Base-by-base conservation (phyloP, 2,329 filamentous ascomycete genomes). In the Exophiala viscosa region DNA sequence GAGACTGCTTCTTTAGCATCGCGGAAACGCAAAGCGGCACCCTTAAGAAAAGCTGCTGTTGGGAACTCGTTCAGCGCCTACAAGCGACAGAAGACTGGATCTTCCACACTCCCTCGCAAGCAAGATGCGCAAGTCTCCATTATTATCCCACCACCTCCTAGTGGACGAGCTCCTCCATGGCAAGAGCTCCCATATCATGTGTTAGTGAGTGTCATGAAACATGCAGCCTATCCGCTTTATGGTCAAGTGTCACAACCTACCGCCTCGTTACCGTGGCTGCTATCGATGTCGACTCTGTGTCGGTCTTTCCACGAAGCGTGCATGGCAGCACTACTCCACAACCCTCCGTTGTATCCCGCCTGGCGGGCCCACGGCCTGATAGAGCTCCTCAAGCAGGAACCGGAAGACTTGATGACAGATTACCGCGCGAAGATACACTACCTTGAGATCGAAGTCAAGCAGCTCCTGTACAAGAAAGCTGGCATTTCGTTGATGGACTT, bases 401-500 rank as follows among this genome's bases (percentile, higher is more conserved):
- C 73, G 11, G 68, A 72, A 3, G 66, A 70, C 2, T 15, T 50
- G 18, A 38, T 40, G 11, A 54, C 47, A 17, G 84, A 87, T 57
- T 92, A 92, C 66, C 76, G 80, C 36, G 76, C 76, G 60, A 95
- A 90, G 71, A 77, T 93, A 45, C 81, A 85, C 64, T 76, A 79
- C 6, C 70, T 96, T 17, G 80, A 83, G 52, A 73, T 95, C 43
- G 85, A 93, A 63, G 83, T 86, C 9, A 79, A 76, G 34, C 79
- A 67, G 61, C 79, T 72, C 52, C 75, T 83, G 45, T 70, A 76
- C 36, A 79, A 81, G 57, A 72, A 73, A 60, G 76, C 75, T 47
- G 78, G 78, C 64, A 73, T 84, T 50, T 77, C 84, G 54, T 65
- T 88, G 15, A 66, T 72, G 35, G 70, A 73, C 20, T 69, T 95